Base-by-base conservation (phyloP, 2,329 filamentous ascomycete species). In the Zymoseptoria passerinii region DNA sequence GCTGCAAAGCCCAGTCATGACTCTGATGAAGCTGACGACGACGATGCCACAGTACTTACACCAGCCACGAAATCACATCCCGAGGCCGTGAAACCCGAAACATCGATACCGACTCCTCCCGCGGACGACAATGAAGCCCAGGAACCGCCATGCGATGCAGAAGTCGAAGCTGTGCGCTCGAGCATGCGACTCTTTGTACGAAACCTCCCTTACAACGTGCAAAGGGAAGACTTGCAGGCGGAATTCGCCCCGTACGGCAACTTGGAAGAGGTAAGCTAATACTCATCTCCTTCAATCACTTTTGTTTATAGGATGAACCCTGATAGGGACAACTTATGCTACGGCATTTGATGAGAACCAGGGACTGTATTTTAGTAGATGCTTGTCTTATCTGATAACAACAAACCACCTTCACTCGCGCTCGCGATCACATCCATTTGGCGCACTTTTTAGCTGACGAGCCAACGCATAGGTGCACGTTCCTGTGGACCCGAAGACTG, bases 341-440 rank as follows among this genome's bases (percentile, higher is more conserved):
- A 75, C 71, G 78, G 90, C 89, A 90, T 80, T 80, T 97, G 92
- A 95, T 92, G 89, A 84, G 67, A 72, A 80, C 90, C 78, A 86
- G 87, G 87, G 86, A 91, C 86, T 90, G 83, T 88, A 94, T 96
- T 95, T 96, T 99, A 96, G 94, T 99, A 99, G 92, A 97, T 96
- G 89, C 90, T 88, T 92, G 86, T 90, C 87, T 76, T 79, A 83
- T 85, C 90, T 70, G 69, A 70, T 53, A 56, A 48, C 54, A 50
- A 52, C n/a, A 28, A n/a, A 71, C 67, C 68, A 64, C 10, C 18
- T 18, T 28, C 55, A 54, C 44, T 29, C 28, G n/a, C 16, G 35
- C 35, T 44, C 35, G 35, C 35, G 35, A 44, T 8, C 48, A 48
- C 40, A 40, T 55, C 20, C 50, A 23, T 27, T 8, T 50, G 23